Percentiles rank a stretch among this genome's conserved stretches.
Evolutionary conservation across 164 flowering plant species (phyloP).

Genomic region (Taxillus chinensis): DNA sequence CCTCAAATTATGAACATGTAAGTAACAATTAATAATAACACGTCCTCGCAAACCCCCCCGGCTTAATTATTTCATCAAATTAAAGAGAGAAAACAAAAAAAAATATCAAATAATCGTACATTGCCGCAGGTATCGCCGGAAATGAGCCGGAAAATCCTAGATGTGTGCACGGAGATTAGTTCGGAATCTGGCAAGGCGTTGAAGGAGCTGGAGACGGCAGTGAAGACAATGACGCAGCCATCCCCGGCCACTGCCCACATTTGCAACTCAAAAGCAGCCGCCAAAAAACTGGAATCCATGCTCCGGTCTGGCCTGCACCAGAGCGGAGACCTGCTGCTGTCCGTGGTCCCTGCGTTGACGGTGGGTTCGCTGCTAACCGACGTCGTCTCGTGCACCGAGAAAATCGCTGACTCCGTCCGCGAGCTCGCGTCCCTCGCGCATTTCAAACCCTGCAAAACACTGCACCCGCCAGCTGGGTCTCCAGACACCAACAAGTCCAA

Average conservation of each 20-base stretch:
- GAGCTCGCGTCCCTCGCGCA: slow-evolving; percentile 40
- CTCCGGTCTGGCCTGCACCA: slow-evolving; percentile 23
- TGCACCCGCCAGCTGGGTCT: slow-evolving; percentile 4
- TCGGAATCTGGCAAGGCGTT: slow-evolving; percentile 33
- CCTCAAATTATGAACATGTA: background rate
- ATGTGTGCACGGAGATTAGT: slow-evolving; percentile 37
- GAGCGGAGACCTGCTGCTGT: slow-evolving; percentile 23
- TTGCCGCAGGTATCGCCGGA: slow-evolving; percentile 29
- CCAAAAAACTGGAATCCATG: slow-evolving; percentile 25
- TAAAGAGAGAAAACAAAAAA: background rate
- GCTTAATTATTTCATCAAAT: slow-evolving; percentile 13
- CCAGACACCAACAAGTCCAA: background rate
- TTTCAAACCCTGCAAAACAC: slow-evolving; percentile 17
- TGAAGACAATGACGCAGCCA: slow-evolving; percentile 30
- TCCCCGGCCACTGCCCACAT: slow-evolving; percentile 18
- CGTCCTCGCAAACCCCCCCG: slow-evolving; percentile 19
- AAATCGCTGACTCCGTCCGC: slow-evolving; percentile 33
- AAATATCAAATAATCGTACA: background rate
- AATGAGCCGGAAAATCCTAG: slow-evolving; percentile 29
- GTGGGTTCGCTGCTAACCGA: slow-evolving; percentile 48
- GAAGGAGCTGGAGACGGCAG: slow-evolving; percentile 31
- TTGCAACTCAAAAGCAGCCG: slow-evolving; percentile 23
- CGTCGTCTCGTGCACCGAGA: slow-evolving; percentile 31
- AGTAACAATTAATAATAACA: too few relatives aligned
- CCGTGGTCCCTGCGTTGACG: slow-evolving; percentile 27